A percentile compares a stretch with the other conserved stretches of the same genome.
These are phyloP conservation scores for Calonectria ilicicola DNA, from an alignment of 2,329 filamentous ascomycete genomes.

Conservation along the genomic window DNA sequence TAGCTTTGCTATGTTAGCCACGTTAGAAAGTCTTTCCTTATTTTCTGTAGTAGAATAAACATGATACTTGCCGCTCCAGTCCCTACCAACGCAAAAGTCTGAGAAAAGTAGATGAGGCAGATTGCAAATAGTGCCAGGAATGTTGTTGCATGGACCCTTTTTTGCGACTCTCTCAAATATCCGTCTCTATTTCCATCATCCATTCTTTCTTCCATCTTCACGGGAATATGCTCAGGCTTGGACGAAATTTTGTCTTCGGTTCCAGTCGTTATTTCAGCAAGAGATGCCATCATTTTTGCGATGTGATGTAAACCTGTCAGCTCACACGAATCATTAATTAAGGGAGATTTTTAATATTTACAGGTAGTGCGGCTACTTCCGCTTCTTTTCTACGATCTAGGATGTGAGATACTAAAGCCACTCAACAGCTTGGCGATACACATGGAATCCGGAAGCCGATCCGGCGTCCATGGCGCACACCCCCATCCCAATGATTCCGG, in stretches of 20 bases:
- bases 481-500: background rate
- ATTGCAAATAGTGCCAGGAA: conserved; percentile 26
- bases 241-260: background rate
- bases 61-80: conserved; percentile 24
- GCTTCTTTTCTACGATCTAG: background rate
- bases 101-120: conserved; percentile 30
- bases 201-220: background rate
- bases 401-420: background rate
- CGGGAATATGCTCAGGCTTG: background rate
- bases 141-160: conserved; percentile 18
- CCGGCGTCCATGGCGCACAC: conserved; percentile 16
- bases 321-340: background rate
- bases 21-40: background rate
- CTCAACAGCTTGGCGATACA: background rate
- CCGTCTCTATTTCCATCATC: background rate
- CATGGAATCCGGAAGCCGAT: conserved; percentile 23
- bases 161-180: conserved; percentile 6
- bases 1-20: conserved; percentile 17
- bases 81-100: conserved; percentile 28
- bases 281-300: background rate
- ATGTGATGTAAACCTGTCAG: background rate
- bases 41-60: too few species aligned
- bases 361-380: background rate
- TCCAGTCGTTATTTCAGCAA: background rate
- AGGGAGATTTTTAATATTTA: background rate